phyloP scores from a whole-genome alignment of 768 basidiomycete species.

The Boletellus ananiceps region DNA sequence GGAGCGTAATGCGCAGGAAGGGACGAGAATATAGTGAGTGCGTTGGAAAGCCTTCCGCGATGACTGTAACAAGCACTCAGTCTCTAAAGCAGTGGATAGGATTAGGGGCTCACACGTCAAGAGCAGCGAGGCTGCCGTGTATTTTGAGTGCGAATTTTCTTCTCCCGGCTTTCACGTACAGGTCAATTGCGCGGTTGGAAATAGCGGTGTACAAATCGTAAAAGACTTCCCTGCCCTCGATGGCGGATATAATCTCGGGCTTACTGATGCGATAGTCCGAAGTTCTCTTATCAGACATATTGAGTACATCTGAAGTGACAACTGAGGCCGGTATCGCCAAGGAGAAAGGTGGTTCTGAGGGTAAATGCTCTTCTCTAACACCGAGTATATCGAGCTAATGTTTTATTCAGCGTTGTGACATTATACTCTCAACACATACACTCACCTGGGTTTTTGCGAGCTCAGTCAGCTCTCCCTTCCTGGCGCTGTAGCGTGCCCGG shows the following conservation, averaged over 20 bases:
- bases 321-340: slow-evolving; percentile 33
- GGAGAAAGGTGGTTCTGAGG: slow-evolving; percentile 67
- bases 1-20: slow-evolving; percentile 86
- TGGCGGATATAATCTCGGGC: slow-evolving; percentile 53
- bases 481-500: slow-evolving; percentile 57
- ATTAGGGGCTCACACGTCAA: slow-evolving; percentile 71
- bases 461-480: slow-evolving; percentile 85
- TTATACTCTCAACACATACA: not conserved
- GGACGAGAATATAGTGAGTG: slow-evolving; percentile 67
- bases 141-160: slow-evolving; percentile 82
- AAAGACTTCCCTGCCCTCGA: slow-evolving; percentile 56
- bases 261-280: slow-evolving; percentile 46
- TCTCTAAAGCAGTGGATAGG: not conserved
- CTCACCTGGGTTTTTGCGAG: slow-evolving; percentile 82
- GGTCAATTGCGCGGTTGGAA: slow-evolving; percentile 80
- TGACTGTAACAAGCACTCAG: slow-evolving; percentile 43
- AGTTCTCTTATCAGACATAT: slow-evolving; percentile 20
- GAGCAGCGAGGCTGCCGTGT: slow-evolving; percentile 80
- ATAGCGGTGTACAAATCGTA: slow-evolving; percentile 70
- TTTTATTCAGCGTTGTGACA: slow-evolving; percentile 2
- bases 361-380: slow-evolving; percentile 66
- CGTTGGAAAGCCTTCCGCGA: slow-evolving; percentile 57
- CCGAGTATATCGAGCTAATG: slow-evolving; percentile 82
- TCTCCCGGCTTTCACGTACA: slow-evolving; percentile 79
- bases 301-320: slow-evolving; percentile 10